Evolutionary conservation across 192 early-diverging fungal genomes (phyloP), one percentile per base, ranked within the genome.

Genomic region (Geranomyces michiganensis): DNA sequence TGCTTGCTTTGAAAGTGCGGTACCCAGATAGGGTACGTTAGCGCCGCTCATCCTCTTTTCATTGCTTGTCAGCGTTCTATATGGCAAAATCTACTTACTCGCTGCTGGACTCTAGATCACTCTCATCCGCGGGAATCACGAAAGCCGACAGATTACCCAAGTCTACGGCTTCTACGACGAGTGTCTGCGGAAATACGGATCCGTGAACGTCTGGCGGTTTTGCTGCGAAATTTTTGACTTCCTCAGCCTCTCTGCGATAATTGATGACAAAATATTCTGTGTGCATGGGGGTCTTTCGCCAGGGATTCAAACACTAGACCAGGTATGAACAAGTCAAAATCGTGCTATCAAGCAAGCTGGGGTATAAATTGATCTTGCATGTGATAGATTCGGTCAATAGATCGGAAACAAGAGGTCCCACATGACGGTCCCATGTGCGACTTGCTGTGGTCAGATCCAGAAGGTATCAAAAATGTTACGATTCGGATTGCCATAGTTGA

Each of bases 91-190:
- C n/a, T n/a, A n/a, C n/a, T n/a, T n/a, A 47, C 46, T 36, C 43
- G 14, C 44, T 19, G 9, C 15, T 65, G 31, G 22, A 14, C 19
- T 31, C n/a, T 55, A 76, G 78, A 92, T 99, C 71, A 97, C 95
- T 10, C 92, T 99, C 70, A 88, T 99, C 64, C 90, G 97, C 58
- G 97, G 97, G 36, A 99, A 99, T 84, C 97, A 99, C 76, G 97
- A 99, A 85, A 92, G 91, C 69, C 87, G 97, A 29, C 96, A 99
- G 84, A 98, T 99, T 66, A 99, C 97, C 2, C 96, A 98, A 84
- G 95, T 97, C 12, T 99, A 98, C 78, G 96, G 96, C 49, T 99
- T 99, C 81, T 98, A 98, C 77, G 96, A 97, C 83, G 97, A 99
- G 83, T 98, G 96, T 72, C 74, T 98, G 74, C 90, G 95, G 63